Evolutionary conservation across 1,284 basidiomycete species (phyloP), one percentile per base, ranked within the genome.

Genomic region (Puccinia brachypodii): DNA sequence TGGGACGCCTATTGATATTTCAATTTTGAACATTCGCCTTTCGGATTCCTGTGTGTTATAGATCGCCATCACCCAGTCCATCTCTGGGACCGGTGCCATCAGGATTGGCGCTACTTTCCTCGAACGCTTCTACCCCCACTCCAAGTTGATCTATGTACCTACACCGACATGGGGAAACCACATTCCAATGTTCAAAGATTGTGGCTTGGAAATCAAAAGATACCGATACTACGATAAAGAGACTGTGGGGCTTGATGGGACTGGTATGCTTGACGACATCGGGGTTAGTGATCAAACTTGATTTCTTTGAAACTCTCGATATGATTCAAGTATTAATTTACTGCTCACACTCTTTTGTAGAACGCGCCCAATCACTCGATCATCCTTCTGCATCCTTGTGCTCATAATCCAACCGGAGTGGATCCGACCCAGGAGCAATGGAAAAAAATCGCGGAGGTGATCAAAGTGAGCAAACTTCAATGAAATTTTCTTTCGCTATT

Each of bases 161-260:
- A 91, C 95, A 86, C 95, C 95, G 47, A 97, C 96, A 40, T 98
- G 96, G 96, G 91, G 94, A 82, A 98, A 95, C 88, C 95, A 98
- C 88, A 91, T 92, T 85, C 91, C 93, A 50, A 94, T 98, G 86
- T 92, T 97, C 88, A 90, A 89, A 85, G 93, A 93, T 84, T 92
- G 93, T 64, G 93, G 92, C 56, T 91, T 96, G 85, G 89, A 91
- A 74, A 92, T 93, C 22, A 87, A 92, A 60, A 90, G 92, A 76
- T 97, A 97, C 88, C 90, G 93, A 13, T 98, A 96, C 88, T 96
- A 96, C 86, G 93, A 98, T 87, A 90, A 92, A 47, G 91, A 92
- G 87, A 96, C 94, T 14, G 94, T 97, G 84, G 92, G 92, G 2
- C 90, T 99, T 64, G 94, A 96, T 86, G 25, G 93, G 92, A 44